A percentile compares a stretch with the other conserved stretches of the same genome.
Conservation (phyloP, 2,329 filamentous ascomycete species). For the Beauveria asiatica region DNA sequence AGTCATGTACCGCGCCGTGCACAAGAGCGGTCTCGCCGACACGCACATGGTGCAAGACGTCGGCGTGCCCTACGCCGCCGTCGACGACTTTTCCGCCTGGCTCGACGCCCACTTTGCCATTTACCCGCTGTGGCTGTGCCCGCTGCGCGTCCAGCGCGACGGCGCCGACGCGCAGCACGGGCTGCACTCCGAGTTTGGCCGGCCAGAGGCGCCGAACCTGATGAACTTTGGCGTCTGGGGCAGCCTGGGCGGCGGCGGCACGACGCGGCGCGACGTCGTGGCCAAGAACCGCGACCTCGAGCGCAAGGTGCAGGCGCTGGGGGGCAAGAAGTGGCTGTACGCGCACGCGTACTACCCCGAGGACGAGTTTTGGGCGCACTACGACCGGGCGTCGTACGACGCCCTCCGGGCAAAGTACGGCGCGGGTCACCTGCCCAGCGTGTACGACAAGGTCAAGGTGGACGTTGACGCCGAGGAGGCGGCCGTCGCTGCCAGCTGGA, state of each 20-base stretch:
- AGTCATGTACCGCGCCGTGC: slow-evolving; percentile 57
- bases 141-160: slow-evolving; percentile 36
- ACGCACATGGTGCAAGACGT: slow-evolving; percentile 60
- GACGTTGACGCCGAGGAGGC: slow-evolving; percentile 28
- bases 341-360: slow-evolving; percentile 58
- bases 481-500: slow-evolving; percentile 22
- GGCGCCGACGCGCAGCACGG: slow-evolving; percentile 34
- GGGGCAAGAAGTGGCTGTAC: slow-evolving; percentile 63
- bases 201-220: slow-evolving; percentile 30
- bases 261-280: slow-evolving; percentile 40
- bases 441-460: slow-evolving; percentile 60
- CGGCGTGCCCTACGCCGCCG: slow-evolving; percentile 36
- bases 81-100: slow-evolving; percentile 38
- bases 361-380: slow-evolving; percentile 59
- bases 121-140: slow-evolving; percentile 51
- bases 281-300: slow-evolving; percentile 52
- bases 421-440: slow-evolving; percentile 50
- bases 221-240: slow-evolving; percentile 61
- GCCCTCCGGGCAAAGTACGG: slow-evolving; percentile 47
- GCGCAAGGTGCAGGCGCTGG: slow-evolving; percentile 45
- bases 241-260: slow-evolving; percentile 29
- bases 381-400: slow-evolving; percentile 53
- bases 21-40: slow-evolving; percentile 51
- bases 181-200: slow-evolving; percentile 37
- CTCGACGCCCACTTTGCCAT: slow-evolving; percentile 36